Evolutionary conservation across 202 grass and related monocot species (phyloP).

Genomic region (Eragrostis tef): DNA sequence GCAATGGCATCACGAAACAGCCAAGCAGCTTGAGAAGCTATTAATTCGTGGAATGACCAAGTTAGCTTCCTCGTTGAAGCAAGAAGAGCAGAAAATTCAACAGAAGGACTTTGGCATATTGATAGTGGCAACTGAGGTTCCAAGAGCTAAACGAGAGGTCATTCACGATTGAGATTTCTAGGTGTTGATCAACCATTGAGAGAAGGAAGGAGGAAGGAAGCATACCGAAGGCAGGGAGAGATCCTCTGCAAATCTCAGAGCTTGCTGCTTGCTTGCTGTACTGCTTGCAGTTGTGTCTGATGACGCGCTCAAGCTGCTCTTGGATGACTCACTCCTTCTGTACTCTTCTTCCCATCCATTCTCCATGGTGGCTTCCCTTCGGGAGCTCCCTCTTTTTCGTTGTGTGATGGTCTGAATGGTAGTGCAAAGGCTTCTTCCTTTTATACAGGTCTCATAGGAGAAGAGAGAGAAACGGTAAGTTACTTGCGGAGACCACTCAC

Average conservation of each 20-base stretch:
- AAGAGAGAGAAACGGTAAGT: not conserved
- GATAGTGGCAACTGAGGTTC: not conserved
- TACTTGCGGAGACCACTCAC: constrained; percentile 39
- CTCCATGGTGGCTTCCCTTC: constrained; percentile 34
- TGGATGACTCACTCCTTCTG: constrained; percentile 28
- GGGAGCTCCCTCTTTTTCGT: too few species aligned
- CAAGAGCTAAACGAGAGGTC: not conserved
- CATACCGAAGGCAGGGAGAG: constrained; percentile 83
- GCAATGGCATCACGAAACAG: constrained; percentile 9
- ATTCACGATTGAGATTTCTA: constrained; percentile 4
- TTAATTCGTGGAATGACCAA: not conserved
- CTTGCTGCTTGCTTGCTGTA: constrained; percentile 57
- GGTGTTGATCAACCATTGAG: not conserved
- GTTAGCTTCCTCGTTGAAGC: constrained; percentile 7
- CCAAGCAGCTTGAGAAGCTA: not conserved
- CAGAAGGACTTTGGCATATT: not conserved
- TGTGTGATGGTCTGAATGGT: constrained; percentile 34
- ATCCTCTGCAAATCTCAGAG: constrained; percentile 78
- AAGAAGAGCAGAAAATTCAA: not conserved
- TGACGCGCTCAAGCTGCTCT: constrained; percentile 30
- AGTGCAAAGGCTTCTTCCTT: constrained; percentile 37
- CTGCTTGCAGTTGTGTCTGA: constrained; percentile 51
- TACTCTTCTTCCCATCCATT: constrained; percentile 43
- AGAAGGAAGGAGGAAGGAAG: constrained; percentile 38
- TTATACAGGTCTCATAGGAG: constrained; percentile 40